Evolutionary conservation across 352 stramenopile species (phyloP).

Genomic region (Globisporangium paroecandrum): DNA sequence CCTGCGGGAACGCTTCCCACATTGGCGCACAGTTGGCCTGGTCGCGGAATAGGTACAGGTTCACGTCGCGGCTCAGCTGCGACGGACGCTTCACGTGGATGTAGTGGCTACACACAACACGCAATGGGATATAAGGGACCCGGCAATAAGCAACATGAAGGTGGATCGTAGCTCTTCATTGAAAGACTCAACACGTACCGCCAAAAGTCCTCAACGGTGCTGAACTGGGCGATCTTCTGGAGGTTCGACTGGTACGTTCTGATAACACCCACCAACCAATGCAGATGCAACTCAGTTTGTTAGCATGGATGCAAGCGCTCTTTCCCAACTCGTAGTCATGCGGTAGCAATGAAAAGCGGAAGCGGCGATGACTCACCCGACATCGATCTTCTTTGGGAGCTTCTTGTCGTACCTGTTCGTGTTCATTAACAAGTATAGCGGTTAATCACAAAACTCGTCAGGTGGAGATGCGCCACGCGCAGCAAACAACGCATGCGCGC

Average conservation of each 20-base stretch:
- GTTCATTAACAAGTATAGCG: background rate
- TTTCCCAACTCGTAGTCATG: background rate
- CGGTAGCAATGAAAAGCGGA: background rate
- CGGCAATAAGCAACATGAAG: background rate
- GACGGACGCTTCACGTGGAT: slow-evolving; percentile 93
- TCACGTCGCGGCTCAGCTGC: slow-evolving; percentile 88
- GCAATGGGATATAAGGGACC: background rate
- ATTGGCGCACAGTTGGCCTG: slow-evolving; percentile 84
- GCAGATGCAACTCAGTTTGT: background rate
- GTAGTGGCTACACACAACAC: slow-evolving; percentile 61
- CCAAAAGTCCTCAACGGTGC: slow-evolving; percentile 92
- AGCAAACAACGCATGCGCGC: background rate
- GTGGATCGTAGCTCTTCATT: background rate
- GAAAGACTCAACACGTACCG: slow-evolving; percentile 37
- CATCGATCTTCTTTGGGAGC: slow-evolving; percentile 87
- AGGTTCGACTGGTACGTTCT: slow-evolving; percentile 81
- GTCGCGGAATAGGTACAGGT: slow-evolving; percentile 93
- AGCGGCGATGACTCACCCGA: slow-evolving; percentile 46
- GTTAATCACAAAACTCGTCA: slow-evolving; percentile 1
- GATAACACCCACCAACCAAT: slow-evolving; percentile 5
- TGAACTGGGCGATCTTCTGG: slow-evolving; percentile 88
- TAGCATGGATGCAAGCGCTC: slow-evolving; percentile 6
- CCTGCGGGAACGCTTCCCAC: slow-evolving; percentile 91
- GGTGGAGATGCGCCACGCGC: background rate
- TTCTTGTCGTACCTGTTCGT: slow-evolving; percentile 92